Evolutionary conservation across 1,284 basidiomycete genomes (phyloP).

Genomic region (Ganoderma sinense): DNA sequence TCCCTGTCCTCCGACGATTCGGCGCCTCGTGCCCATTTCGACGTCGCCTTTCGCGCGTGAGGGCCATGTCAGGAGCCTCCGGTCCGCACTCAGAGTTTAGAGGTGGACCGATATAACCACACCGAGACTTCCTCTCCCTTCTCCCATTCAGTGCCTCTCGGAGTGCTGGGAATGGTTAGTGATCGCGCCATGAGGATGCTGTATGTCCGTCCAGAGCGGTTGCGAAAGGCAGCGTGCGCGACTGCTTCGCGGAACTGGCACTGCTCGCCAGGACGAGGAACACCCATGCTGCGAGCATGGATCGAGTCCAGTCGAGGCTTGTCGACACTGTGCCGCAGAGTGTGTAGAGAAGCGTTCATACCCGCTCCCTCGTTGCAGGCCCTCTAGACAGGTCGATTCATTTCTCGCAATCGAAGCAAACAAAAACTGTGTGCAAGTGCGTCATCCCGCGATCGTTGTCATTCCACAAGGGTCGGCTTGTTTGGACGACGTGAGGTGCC

Average conservation of each 20-base stretch:
- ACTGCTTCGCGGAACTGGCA: background rate
- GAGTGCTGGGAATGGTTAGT: constrained; percentile 5
- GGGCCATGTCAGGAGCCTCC: background rate
- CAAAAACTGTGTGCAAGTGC: background rate
- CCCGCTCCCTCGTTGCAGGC: constrained; percentile 5
- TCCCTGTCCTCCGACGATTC: background rate
- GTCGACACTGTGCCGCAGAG: background rate
- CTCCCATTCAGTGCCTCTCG: background rate
- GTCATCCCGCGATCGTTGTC: background rate
- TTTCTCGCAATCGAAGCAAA: background rate
- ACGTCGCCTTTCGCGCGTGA: constrained; percentile 1
- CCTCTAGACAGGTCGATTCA: constrained; percentile 2
- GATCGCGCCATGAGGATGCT: constrained; percentile 8
- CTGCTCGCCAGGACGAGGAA: background rate
- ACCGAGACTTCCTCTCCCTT: background rate
- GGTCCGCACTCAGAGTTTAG: constrained; percentile 9
- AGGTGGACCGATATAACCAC: constrained; percentile 10
- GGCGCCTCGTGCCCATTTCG: background rate
- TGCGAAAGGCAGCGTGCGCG: background rate
- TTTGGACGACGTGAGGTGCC: background rate
- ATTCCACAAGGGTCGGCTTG: background rate
- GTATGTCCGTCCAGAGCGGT: background rate
- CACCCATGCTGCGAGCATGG: background rate
- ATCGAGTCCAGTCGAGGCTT: constrained; percentile 1
- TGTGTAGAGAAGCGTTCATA: background rate